Evolutionary conservation across 1,284 basidiomycete genomes (phyloP), one percentile per base, ranked within the genome.

Genomic region (Sphagnurus paluster): DNA sequence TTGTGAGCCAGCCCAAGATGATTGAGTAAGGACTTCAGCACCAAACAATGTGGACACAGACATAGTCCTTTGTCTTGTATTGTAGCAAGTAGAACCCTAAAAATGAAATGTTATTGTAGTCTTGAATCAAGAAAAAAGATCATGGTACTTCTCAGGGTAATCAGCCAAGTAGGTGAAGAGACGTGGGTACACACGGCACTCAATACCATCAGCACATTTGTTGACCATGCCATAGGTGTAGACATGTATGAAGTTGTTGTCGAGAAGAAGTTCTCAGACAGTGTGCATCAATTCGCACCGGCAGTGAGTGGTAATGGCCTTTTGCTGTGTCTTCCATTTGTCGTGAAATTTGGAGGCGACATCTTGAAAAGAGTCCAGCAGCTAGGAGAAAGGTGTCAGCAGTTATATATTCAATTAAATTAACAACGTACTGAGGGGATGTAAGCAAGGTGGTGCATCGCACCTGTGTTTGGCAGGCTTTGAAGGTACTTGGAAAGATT

Each of bases 41-140:
- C 45, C 2, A 66, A 37, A 44, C 67, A 72, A 0, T 56, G 51
- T 5, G 69, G 67, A 42, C 69, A 72, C 1, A 65, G 66, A 35
- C 59, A 67, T 2, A 43, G 5, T 0, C 63, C 67, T 13, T 61
- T 52, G 47, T 67, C 55, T 0, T 54, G 45, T 5, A 73, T 65
- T 0, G 59, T 63, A 1, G 66, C 64, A 7, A 72, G 44, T n/a
- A 70, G 50, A 7, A 65, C 55, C 48, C 67, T 71, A 21, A 21
- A 37, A 19, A 14, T 34, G 5, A 14, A 32, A 32, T 32, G 11
- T 7, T 5, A 13, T 10, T 10, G n/a, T 5, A 26, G 14, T 36
- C 7, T 7, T 26, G 16, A 29, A 21, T 38, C 17, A 37, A 34
- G 3, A 6, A 9, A 1, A 21, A 29, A 17, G 44, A 41, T 28